Percentiles rank a stretch among this genome's conserved stretches.
These are phyloP conservation scores for Pilasporangium apinafurcum DNA, from an alignment of 352 stramenopile species.

Conservation along the genomic window DNA sequence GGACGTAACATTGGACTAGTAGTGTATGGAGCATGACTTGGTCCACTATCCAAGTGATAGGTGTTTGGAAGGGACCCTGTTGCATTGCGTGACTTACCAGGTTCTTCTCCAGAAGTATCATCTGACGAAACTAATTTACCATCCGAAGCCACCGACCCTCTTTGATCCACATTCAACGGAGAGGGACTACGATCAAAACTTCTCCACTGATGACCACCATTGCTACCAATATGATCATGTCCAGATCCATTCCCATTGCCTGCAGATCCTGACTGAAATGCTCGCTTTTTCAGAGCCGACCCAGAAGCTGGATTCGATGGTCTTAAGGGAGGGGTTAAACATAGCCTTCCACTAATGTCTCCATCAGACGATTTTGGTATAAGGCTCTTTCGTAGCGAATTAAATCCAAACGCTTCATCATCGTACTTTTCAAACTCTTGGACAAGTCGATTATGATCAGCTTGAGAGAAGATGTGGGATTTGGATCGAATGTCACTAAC, in stretches of 20 bases:
- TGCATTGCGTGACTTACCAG: constrained; percentile 20
- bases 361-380: constrained; percentile 33
- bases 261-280: constrained; percentile 23
- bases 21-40: constrained; percentile 35
- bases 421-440: constrained; percentile 69
- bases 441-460: constrained; percentile 30
- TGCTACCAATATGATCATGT: constrained; percentile 19
- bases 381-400: constrained; percentile 7
- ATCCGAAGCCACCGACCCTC: constrained; percentile 24
- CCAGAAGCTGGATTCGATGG: constrained; percentile 22
- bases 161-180: constrained; percentile 28
- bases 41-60: constrained; percentile 43
- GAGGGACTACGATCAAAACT: constrained; percentile 35
- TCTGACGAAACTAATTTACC: constrained; percentile 26
- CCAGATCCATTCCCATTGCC: constrained; percentile 8
- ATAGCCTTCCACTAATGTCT: constrained; percentile 28
- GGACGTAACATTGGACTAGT: constrained; percentile 50
- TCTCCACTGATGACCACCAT: constrained; percentile 27
- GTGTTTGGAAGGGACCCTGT: constrained; percentile 61
- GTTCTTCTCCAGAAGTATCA: constrained; percentile 9
- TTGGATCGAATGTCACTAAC: constrained; percentile 34
- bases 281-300: constrained; percentile 38
- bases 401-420: constrained; percentile 59
- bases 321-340: constrained; percentile 42
- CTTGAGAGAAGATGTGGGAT: constrained; percentile 35